Evolutionary conservation across 2,329 filamentous ascomycete genomes (phyloP).

Genomic region (Hypoxylon sp.): DNA sequence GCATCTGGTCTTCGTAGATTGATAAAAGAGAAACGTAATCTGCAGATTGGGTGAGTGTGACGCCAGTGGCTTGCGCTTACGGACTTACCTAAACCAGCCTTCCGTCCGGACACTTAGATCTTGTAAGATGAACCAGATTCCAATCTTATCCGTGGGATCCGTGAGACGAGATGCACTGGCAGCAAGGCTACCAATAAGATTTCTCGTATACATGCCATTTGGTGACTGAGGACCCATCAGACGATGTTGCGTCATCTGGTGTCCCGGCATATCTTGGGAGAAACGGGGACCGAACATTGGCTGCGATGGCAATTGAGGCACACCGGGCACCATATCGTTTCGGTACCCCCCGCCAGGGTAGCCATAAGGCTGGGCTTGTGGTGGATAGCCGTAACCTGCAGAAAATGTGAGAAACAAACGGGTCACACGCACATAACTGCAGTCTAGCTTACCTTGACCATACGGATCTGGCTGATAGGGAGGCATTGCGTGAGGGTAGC

Average conservation of each 20-base stretch:
- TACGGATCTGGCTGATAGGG: constrained; percentile 51
- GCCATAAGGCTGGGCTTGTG: constrained; percentile 50
- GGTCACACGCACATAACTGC: background rate
- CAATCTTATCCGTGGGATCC: constrained; percentile 83
- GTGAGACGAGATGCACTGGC: constrained; percentile 89
- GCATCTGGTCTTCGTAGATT: constrained; percentile 76
- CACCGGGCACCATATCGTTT: constrained; percentile 48
- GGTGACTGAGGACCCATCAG: constrained; percentile 64
- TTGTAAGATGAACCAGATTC: constrained; percentile 97
- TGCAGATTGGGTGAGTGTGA: constrained; percentile 51
- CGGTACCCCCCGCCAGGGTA: constrained; percentile 51
- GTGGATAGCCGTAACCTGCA: constrained; percentile 51
- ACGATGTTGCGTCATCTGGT: constrained; percentile 54
- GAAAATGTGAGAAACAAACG: constrained; percentile 28
- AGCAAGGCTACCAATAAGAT: constrained; percentile 91
- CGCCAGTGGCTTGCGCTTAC: constrained; percentile 6
- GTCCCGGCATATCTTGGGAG: constrained; percentile 57
- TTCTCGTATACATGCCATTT: constrained; percentile 91
- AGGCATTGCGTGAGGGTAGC: constrained; percentile 50
- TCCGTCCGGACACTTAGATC: constrained; percentile 96
- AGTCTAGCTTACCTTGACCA: constrained; percentile 47
- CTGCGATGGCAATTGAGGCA: constrained; percentile 50
- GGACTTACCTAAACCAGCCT: constrained; percentile 83
- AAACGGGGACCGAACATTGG: constrained; percentile 54
- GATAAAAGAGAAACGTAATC: constrained; percentile 81